These are phyloP conservation scores for Ceratocystis smalleyi DNA, from an alignment of 2,329 filamentous ascomycete species.

Conservation along the genomic window DNA sequence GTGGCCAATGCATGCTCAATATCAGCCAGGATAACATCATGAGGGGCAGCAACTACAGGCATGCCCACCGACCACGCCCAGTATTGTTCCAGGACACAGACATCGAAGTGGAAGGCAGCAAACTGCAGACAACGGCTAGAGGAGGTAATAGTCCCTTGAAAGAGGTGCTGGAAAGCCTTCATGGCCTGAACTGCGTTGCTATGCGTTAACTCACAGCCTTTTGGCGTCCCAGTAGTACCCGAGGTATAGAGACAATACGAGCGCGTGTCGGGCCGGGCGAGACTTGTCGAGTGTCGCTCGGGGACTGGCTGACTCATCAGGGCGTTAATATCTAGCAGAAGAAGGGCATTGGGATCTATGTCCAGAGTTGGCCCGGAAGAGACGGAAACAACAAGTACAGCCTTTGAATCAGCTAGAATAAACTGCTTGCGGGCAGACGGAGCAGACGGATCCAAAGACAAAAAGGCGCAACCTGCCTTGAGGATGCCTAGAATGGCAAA, in stretches of 20 bases:
- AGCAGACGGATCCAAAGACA: constrained; percentile 63
- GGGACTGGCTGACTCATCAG: constrained; percentile 19
- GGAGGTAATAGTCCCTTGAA: constrained; percentile 55
- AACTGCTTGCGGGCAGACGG: constrained; percentile 60
- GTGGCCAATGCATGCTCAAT: constrained; percentile 55
- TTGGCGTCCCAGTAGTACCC: constrained; percentile 72
- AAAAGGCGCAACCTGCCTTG: constrained; percentile 67
- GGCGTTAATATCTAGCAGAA: constrained; percentile 23
- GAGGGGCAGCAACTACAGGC: constrained; percentile 62
- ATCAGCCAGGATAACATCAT: constrained; percentile 75
- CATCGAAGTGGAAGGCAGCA: constrained; percentile 87
- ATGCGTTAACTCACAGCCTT: constrained; percentile 78
- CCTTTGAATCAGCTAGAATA: constrained; percentile 58
- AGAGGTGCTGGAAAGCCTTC: constrained; percentile 69
- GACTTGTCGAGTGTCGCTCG: background rate
- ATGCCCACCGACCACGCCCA: constrained; percentile 93
- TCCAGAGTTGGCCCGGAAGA: constrained; percentile 8
- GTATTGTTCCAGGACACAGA: constrained; percentile 83
- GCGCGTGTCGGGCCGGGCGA: constrained; percentile 32
- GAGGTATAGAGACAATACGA: constrained; percentile 82
- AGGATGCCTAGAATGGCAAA: constrained; percentile 68
- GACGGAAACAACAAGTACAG: constrained; percentile 46
- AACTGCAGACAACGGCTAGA: constrained; percentile 79
- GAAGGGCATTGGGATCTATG: constrained; percentile 20
- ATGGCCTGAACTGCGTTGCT: constrained; percentile 81